Conservation (phyloP, 2,329 filamentous ascomycete species). For the Exophiala viscosa region DNA sequence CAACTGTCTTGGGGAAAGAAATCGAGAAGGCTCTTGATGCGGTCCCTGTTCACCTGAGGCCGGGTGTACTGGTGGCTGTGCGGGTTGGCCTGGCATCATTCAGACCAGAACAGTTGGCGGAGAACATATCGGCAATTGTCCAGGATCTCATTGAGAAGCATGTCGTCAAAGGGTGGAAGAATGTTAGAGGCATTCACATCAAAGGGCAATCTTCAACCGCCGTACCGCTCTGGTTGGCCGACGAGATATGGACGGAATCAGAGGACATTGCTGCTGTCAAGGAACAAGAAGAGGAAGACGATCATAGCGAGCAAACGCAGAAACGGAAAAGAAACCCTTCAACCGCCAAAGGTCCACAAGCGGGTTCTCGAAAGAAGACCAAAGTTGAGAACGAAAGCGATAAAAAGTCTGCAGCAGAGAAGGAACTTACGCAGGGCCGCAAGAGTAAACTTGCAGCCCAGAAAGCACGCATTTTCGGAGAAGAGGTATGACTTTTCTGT, state of each 20-base stretch:
- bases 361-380: constrained; percentile 24
- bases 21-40: constrained; percentile 71
- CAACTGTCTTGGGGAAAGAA: constrained; percentile 70
- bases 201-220: constrained; percentile 86
- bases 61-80: constrained; percentile 75
- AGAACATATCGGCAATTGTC: constrained; percentile 73
- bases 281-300: constrained; percentile 34
- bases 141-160: constrained; percentile 69
- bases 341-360: constrained; percentile 25
- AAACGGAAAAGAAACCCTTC: constrained; percentile 27
- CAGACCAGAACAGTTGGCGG: constrained; percentile 69
- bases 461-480: constrained; percentile 22
- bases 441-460: constrained; percentile 25
- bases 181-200: constrained; percentile 78
- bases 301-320: constrained; percentile 19
- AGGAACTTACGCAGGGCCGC: constrained; percentile 6
- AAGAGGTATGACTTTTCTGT: constrained; percentile 7
- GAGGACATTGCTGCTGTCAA: constrained; percentile 62
- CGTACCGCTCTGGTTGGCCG: constrained; percentile 89
- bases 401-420: constrained; percentile 14
- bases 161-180: constrained; percentile 82
- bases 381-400: constrained; percentile 17
- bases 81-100: constrained; percentile 74
- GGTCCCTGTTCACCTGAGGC: constrained; percentile 76
- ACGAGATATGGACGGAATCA: constrained; percentile 83